These are phyloP conservation scores for Verticillium albo-atrum DNA, from an alignment of 2,329 filamentous ascomycete species.

Conservation along the genomic window DNA sequence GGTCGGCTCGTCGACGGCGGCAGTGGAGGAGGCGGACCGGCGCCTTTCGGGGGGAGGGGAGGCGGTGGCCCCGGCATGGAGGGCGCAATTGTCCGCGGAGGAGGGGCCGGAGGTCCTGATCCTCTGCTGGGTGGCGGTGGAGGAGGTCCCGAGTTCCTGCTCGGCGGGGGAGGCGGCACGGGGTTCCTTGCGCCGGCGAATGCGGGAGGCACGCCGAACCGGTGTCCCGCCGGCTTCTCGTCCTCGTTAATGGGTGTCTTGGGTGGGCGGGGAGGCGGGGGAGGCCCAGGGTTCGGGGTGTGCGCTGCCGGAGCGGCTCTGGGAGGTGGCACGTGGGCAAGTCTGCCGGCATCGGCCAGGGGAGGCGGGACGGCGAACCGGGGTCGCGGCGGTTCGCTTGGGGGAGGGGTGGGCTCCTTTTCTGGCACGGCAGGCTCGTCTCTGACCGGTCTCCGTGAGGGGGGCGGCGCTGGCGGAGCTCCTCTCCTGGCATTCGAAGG, in stretches of 20 bases:
- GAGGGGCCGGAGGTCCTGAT: conserved; percentile 22
- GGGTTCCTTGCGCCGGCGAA: conserved; percentile 62
- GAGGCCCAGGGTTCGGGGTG: conserved; percentile 46
- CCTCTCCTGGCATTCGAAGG: conserved; percentile 37
- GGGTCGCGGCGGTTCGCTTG: conserved; percentile 52
- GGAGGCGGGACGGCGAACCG: conserved; percentile 59
- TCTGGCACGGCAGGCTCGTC: neutral
- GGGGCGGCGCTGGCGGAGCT: conserved; percentile 51
- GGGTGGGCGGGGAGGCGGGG: conserved; percentile 63
- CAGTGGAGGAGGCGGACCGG: conserved; percentile 38
- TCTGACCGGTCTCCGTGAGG: conserved; percentile 52
- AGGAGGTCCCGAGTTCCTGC: conserved; percentile 66
- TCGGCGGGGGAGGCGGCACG: conserved; percentile 71
- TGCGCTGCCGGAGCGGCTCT: conserved; percentile 32
- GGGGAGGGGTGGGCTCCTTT: conserved; percentile 58
- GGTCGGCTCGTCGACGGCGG: conserved; percentile 49
- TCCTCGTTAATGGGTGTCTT: conserved; percentile 68
- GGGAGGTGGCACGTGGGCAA: conserved; percentile 53
- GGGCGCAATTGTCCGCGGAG: conserved; percentile 18
- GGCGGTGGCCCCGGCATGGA: conserved; percentile 22
- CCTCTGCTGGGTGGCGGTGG: conserved; percentile 53
- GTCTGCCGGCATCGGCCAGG: conserved; percentile 85
- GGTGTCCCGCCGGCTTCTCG: conserved; percentile 46
- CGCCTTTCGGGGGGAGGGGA: conserved; percentile 41
- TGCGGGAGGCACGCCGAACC: conserved; percentile 74